Base-by-base conservation (phyloP, 768 basidiomycete species). In the Hygrophorus russula region DNA sequence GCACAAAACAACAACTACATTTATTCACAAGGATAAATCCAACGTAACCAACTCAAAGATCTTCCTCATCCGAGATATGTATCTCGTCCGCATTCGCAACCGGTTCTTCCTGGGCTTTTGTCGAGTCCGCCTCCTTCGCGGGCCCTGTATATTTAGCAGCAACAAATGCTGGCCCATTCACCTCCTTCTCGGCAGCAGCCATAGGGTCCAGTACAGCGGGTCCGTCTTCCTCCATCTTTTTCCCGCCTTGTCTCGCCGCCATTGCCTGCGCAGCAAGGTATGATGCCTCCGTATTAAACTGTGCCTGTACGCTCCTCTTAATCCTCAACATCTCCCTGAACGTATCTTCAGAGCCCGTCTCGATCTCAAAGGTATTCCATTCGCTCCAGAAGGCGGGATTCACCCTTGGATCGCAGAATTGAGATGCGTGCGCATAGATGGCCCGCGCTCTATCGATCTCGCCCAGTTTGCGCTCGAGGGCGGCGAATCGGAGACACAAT, bases 341-440 rank as follows among this genome's bases (percentile, higher is more conserved):
- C 0, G 96, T 99, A 59, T 99, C 96, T 60, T 99, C 96, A 1
- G 90, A 94, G 1, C 96, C 96, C 2, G 92, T 96, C 60, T 98
- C 96, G 55, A 98, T 90, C 64, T 99, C 96, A 66, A 98, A 99
- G 40, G 70, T 71, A 60, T 98, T 92, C 96, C 96, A 98, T 58
- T 96, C 90, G 24, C 72, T 63, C 96, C 96, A 98, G 72, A 98
- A 98, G 47, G 81, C 79, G 29, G 91, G 82, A 57, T 86, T 79
- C 49, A 85, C 76, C 13, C 94, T 77, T 10, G 94, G 94, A 58
- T 98, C 94, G 61, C 94, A 99, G 74, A 99, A 98, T 56, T 99
- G 96, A 14, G 89, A 91, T 0, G 96, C 94, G 57, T 98, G 94
- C 1, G 92, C 94, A 53, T 94, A 98, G 51, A 98, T 85, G 1